phyloP scores from a whole-genome alignment of 75 land plant genomes.

The Cunninghamia lanceolata region DNA sequence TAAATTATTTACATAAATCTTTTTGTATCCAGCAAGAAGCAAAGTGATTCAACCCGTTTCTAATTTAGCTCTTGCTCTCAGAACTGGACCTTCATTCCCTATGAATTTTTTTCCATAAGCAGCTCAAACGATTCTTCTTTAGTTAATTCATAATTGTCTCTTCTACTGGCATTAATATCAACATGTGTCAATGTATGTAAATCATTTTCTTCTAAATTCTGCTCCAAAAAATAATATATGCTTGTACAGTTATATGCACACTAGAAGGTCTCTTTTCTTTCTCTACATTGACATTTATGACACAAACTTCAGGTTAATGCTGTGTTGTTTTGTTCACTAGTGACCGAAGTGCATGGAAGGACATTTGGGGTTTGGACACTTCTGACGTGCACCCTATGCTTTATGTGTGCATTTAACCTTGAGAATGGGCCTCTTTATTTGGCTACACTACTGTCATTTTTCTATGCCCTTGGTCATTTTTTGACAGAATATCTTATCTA shows the following conservation, averaged over 20 bases:
- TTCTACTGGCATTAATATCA: not conserved
- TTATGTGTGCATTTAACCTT: slow-evolving; percentile 87
- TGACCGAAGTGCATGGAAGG: slow-evolving; percentile 96
- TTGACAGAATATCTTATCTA: slow-evolving; percentile 82
- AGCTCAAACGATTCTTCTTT: not conserved
- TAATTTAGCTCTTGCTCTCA: not conserved
- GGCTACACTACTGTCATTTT: slow-evolving; percentile 83
- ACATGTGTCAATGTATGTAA: not conserved
- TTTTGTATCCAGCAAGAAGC: not conserved
- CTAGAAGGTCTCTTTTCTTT: not conserved
- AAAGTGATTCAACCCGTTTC: not conserved
- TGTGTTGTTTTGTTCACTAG: slow-evolving; percentile 32
- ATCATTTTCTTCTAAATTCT: not conserved
- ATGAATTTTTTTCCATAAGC: not conserved
- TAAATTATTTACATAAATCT: not conserved
- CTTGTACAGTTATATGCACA: not conserved
- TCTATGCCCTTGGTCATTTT: slow-evolving; percentile 90
- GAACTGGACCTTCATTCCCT: not conserved
- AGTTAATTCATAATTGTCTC: not conserved
- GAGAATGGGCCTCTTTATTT: slow-evolving; percentile 70
- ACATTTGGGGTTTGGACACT: slow-evolving; percentile 98
- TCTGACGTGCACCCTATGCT: slow-evolving; percentile 90
- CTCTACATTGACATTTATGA: not conserved
- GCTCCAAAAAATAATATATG: not conserved
- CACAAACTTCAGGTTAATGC: not conserved